Evolutionary conservation across 768 basidiomycete genomes (phyloP).

Genomic region (Mycena capillaripes): DNA sequence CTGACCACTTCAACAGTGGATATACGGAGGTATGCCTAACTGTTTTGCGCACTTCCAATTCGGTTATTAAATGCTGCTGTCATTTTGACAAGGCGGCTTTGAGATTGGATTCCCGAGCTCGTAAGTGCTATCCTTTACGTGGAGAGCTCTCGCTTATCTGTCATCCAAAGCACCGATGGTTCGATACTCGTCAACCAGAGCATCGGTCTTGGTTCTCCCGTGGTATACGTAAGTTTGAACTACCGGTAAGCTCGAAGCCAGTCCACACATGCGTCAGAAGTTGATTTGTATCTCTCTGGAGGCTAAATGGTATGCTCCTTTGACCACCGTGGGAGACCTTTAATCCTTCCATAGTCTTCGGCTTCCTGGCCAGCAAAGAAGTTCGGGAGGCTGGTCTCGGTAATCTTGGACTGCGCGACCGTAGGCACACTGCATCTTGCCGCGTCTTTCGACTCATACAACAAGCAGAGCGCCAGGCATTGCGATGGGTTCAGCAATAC

Average conservation of each 20-base stretch:
- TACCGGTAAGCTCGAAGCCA: constrained; percentile 10
- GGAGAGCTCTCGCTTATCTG: neutral
- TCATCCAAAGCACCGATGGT: constrained; percentile 11
- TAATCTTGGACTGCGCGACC: constrained; percentile 68
- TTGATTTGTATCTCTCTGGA: neutral
- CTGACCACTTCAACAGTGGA: constrained; percentile 47
- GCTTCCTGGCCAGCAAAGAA: constrained; percentile 58
- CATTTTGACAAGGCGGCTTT: constrained; percentile 51
- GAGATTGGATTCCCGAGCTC: constrained; percentile 36
- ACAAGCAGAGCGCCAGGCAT: constrained; percentile 51
- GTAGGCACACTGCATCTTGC: constrained; percentile 38
- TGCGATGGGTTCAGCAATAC: constrained; percentile 68
- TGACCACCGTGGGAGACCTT: neutral
- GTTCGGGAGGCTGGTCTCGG: constrained; percentile 53
- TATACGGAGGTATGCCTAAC: constrained; percentile 44
- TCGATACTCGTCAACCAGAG: constrained; percentile 12
- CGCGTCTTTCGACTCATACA: neutral
- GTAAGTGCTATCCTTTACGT: neutral
- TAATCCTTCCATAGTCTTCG: constrained; percentile 43
- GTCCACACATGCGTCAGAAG: neutral
- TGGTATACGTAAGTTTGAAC: constrained; percentile 21
- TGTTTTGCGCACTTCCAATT: neutral
- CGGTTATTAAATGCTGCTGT: neutral
- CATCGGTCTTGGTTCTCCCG: constrained; percentile 13
- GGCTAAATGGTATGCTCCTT: constrained; percentile 1